Evolutionary conservation across 1,284 basidiomycete species (phyloP), one percentile per base, ranked within the genome.

Genomic region (Earliella scabrosa): DNA sequence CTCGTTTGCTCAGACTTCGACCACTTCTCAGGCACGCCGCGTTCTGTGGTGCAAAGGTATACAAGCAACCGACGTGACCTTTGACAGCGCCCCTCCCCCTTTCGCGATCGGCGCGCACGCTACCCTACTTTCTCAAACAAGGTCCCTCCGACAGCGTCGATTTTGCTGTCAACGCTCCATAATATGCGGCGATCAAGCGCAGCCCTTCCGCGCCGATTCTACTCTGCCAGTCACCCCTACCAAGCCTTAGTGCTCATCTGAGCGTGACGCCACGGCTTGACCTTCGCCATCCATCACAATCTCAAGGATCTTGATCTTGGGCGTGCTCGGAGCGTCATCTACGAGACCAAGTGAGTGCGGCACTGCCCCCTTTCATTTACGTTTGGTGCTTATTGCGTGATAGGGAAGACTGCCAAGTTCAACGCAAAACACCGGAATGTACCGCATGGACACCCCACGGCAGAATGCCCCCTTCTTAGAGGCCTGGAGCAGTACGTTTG

Each of bases 401-500:
- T 40, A 79, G 76, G 39, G 29, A 87, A 85, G 66, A 88, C 87
- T 65, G 75, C 89, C 39, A 81, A 77, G 55, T 86, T 83, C 69
- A 91, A 89, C 58, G 76, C 80, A 32, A 83, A 76, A 76, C 27
- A 77, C 78, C 0, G 77, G 73, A 13, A 76, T 73, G 38, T 90
- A 90, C 65, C 86, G 82, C 3, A 57, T 64, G 20, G 84, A 80
- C 13, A 82, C 83, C n/a, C 57, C 62, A 16, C 72, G 81, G 56
- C 79, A 79, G 71, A 88, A 87, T 13, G 81, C 85, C 9, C 69
- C 70, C 11, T 77, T 68, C 60, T 89, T 92, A 63, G 90, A 92
- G 67, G 86, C 88, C 3, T 70, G 92, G 45, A 83, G 80, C 63
- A 86, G 88, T 83, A 60, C 59, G 74, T 66, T 6, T 5, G 35